Evolutionary conservation across 306 rosid genomes (phyloP).

Genomic region (Casuarina equisetifolia): DNA sequence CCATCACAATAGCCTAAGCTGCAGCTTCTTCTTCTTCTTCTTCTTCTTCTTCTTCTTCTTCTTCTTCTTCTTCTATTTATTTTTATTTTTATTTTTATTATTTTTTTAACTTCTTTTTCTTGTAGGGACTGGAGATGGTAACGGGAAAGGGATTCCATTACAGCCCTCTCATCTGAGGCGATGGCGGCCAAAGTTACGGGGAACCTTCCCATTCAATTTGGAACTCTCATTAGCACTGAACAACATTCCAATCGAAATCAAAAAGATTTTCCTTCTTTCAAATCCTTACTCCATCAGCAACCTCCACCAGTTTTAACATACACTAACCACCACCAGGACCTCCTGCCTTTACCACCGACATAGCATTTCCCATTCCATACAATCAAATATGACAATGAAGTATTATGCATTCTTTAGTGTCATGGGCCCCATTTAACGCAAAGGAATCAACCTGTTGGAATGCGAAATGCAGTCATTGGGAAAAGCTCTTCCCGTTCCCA

Average conservation of each 20-base stretch:
- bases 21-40: not conserved
- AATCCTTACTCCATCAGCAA: not conserved
- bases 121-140: no score
- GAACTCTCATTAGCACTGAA: not conserved
- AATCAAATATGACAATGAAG: not conserved
- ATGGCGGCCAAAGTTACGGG: not conserved
- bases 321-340: not conserved
- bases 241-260: not conserved
- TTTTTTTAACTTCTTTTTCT: not conserved
- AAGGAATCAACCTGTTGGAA: not conserved
- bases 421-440: not conserved
- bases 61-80: no score
- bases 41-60: no score
- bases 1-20: not conserved
- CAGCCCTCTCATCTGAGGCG: not conserved
- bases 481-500: not conserved
- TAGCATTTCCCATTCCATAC: not conserved
- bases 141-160: not conserved
- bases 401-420: not conserved
- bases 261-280: not conserved
- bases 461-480: not conserved
- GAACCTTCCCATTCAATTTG: not conserved
- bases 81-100: no score
- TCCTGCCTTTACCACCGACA: not conserved
- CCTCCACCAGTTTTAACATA: not conserved